These are phyloP conservation scores for Suillus subluteus DNA, from an alignment of 768 basidiomycete species.

Conservation along the genomic window DNA sequence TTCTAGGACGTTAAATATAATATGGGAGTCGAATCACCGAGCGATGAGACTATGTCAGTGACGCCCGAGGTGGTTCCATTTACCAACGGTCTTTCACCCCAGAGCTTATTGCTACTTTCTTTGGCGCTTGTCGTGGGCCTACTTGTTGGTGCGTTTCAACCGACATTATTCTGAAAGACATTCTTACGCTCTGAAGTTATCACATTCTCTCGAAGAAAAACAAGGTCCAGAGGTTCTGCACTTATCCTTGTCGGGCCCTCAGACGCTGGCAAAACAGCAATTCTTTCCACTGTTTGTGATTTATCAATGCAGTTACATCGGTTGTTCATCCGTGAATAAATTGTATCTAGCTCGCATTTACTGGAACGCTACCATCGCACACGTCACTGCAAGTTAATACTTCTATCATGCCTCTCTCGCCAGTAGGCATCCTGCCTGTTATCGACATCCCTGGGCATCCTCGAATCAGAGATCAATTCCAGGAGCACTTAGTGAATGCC, in stretches of 20 bases:
- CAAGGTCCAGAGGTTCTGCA: conserved; percentile 54
- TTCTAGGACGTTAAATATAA: not conserved
- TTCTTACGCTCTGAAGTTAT: conserved; percentile 30
- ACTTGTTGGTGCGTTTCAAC: conserved; percentile 42
- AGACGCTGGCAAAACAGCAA: conserved; percentile 82
- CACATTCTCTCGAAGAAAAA: conserved; percentile 45
- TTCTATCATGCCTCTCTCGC: conserved; percentile 46
- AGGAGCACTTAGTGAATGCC: conserved; percentile 62
- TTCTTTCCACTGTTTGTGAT: conserved; percentile 65
- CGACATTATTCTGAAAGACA: not conserved
- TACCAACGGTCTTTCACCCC: conserved; percentile 41
- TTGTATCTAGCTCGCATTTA: conserved; percentile 60
- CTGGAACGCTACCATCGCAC: conserved; percentile 66
- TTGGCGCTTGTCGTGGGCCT: conserved; percentile 47
- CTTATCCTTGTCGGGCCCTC: conserved; percentile 77
- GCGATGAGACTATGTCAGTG: conserved; percentile 13
- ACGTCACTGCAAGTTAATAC: conserved; percentile 79
- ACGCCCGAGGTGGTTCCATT: conserved; percentile 42
- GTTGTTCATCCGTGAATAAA: conserved; percentile 15
- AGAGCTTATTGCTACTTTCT: conserved; percentile 45
- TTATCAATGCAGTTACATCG: conserved; percentile 8
- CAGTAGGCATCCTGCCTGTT: conserved; percentile 51
- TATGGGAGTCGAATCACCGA: conserved; percentile 20
- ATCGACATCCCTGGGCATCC: conserved; percentile 89
- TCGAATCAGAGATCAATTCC: conserved; percentile 73